These are phyloP conservation scores for Zygotorulaspora mrakii DNA, from an alignment of 1,139 yeast species.

Conservation along the genomic window DNA sequence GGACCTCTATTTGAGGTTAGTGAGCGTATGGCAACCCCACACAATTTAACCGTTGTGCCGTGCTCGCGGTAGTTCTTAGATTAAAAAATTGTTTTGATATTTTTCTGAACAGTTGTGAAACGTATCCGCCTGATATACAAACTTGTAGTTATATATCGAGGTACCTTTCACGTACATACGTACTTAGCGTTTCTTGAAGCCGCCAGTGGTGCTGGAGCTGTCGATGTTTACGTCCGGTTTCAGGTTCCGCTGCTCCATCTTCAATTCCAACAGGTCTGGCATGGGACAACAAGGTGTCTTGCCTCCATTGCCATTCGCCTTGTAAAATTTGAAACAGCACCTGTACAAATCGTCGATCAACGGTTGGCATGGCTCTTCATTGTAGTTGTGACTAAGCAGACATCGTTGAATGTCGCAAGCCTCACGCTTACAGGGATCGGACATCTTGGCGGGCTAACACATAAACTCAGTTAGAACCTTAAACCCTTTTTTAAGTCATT, in stretches of 20 bases:
- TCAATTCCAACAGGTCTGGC: conserved; percentile 50
- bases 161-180: conserved; percentile 4
- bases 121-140: conserved; percentile 8
- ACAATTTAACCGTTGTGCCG: conserved; percentile 43
- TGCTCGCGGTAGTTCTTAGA: conserved; percentile 93
- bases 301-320: conserved; percentile 49
- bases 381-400: conserved; percentile 48
- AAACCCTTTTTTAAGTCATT: too few species aligned
- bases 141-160: conserved; percentile 2
- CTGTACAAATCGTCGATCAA: conserved; percentile 56
- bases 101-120: conserved; percentile 4
- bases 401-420: conserved; percentile 73
- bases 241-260: conserved; percentile 51
- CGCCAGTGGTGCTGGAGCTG: too few species aligned
- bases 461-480: background rate
- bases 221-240: too few species aligned
- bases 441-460: conserved; percentile 1
- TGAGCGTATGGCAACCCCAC: conserved; percentile 31
- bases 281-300: conserved; percentile 65
- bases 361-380: conserved; percentile 60
- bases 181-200: too few species aligned
- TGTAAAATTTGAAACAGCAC: conserved; percentile 58
- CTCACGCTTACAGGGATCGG: conserved; percentile 48
- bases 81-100: conserved; percentile 27
- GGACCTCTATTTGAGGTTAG: conserved; percentile 33